Conservation (phyloP, 805 yeast genomes). For the Isabelozyma pseudorhagii region DNA sequence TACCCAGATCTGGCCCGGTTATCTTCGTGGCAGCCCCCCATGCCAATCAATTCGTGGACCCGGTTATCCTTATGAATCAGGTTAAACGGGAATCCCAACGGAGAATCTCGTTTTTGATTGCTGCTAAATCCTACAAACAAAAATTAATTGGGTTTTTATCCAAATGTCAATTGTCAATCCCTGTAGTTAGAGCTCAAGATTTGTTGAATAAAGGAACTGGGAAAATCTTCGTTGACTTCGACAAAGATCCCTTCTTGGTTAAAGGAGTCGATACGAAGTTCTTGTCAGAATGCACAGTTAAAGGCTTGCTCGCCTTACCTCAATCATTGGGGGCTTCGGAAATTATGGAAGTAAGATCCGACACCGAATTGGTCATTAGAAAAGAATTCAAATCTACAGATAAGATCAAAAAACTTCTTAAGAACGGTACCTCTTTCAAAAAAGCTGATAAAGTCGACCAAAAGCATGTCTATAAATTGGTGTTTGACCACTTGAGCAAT, state of each 20-base stretch:
- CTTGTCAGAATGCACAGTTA: slow-evolving; percentile 55
- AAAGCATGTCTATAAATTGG: slow-evolving; percentile 74
- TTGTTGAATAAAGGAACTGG: slow-evolving; percentile 69
- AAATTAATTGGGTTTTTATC: slow-evolving; percentile 74
- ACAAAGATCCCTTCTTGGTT: slow-evolving; percentile 50
- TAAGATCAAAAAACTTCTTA: slow-evolving; percentile 42
- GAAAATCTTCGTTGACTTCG: slow-evolving; percentile 51
- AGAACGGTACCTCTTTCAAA: slow-evolving; percentile 57
- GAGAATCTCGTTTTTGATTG: slow-evolving; percentile 77
- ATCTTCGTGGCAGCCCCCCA: slow-evolving; percentile 97
- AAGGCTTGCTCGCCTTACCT: slow-evolving; percentile 75
- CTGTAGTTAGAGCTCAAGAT: slow-evolving; percentile 92
- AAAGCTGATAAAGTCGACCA: slow-evolving; percentile 85
- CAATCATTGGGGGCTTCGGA: slow-evolving; percentile 74
- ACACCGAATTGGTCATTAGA: slow-evolving; percentile 63
- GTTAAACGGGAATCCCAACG: slow-evolving; percentile 66
- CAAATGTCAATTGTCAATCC: slow-evolving; percentile 75
- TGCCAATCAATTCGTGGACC: slow-evolving; percentile 88
- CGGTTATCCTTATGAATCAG: slow-evolving; percentile 79
- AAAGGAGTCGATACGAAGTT: slow-evolving; percentile 68
- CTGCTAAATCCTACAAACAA: slow-evolving; percentile 70
- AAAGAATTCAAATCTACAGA: slow-evolving; percentile 63
- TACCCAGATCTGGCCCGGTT: slow-evolving; percentile 73
- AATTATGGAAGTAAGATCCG: slow-evolving; percentile 63
- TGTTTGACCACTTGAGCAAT: slow-evolving; percentile 76